Conservation (phyloP, 2,329 filamentous ascomycete genomes). For the Ceratocystis alfenasii region DNA sequence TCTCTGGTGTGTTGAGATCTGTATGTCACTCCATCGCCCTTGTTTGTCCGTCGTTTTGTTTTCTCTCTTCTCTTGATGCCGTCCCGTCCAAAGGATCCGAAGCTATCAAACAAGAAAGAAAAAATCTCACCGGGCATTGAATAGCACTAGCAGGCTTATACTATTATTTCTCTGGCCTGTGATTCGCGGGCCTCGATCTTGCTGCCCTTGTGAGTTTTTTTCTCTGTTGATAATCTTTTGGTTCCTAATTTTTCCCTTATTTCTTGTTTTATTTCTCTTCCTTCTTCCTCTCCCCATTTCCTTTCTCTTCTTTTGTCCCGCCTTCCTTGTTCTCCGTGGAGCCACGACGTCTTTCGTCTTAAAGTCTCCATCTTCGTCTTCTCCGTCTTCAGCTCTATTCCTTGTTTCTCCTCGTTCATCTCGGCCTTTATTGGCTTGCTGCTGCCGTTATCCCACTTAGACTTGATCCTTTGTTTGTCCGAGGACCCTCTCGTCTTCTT, state of each 20-base stretch:
- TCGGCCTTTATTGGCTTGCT: constrained; percentile 9
- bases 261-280: background rate
- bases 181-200: constrained; percentile 12
- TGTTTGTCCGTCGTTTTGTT: background rate
- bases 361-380: background rate
- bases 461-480: background rate
- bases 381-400: background rate
- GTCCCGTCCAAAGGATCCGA: background rate
- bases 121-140: background rate
- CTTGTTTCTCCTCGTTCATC: constrained; percentile 1
- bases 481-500: background rate
- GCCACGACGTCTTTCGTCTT: background rate
- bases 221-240: constrained; percentile 9
- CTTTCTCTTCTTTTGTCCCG: background rate
- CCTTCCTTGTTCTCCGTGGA: background rate
- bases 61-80: background rate
- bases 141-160: constrained; percentile 3
- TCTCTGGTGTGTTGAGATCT: too few relatives aligned
- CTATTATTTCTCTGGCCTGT: constrained; percentile 12
- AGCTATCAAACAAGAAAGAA: background rate
- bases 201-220: background rate
- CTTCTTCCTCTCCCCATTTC: background rate
- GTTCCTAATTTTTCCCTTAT: background rate
- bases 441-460: background rate
- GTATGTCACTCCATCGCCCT: background rate